phyloP scores from a whole-genome alignment of 495 filamentous ascomycete genomes.

The Penicillium salamii region DNA sequence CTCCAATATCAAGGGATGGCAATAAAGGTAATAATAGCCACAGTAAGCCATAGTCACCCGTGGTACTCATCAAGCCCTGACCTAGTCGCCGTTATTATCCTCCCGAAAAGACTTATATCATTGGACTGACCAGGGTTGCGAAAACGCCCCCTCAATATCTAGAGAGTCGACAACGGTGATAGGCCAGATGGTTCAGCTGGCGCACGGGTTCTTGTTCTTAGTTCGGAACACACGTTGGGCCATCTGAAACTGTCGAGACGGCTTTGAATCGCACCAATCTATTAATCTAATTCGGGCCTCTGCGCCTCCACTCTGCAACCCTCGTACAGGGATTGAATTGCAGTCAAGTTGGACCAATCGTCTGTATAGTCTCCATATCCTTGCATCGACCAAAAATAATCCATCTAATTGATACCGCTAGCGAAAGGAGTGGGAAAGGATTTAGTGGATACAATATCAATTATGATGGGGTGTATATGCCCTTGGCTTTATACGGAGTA shows the following conservation, averaged over 20 bases:
- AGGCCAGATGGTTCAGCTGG: constrained; percentile 1
- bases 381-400: constrained; percentile 17
- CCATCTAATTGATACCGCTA: not conserved
- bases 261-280: constrained; percentile 12
- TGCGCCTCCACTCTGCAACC: constrained; percentile 7
- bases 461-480: no score
- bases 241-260: constrained; percentile 1
- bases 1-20: not conserved
- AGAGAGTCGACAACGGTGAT: constrained; percentile 7
- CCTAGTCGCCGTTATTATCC: not conserved
- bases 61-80: no score
- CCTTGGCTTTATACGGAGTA: no score
- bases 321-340: constrained; percentile 3
- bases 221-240: constrained; percentile 3
- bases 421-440: not conserved
- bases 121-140: not conserved
- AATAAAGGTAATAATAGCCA: not conserved
- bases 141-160: not conserved
- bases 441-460: not conserved
- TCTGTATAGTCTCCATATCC: constrained; percentile 21
- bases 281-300: constrained; percentile 2
- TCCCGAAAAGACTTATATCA: not conserved
- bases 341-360: constrained; percentile 22
- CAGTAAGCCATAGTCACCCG: not conserved
- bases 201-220: constrained; percentile 4